phyloP scores from a whole-genome alignment of 495 filamentous ascomycete species.

The Sabuloglossum arenarium region DNA sequence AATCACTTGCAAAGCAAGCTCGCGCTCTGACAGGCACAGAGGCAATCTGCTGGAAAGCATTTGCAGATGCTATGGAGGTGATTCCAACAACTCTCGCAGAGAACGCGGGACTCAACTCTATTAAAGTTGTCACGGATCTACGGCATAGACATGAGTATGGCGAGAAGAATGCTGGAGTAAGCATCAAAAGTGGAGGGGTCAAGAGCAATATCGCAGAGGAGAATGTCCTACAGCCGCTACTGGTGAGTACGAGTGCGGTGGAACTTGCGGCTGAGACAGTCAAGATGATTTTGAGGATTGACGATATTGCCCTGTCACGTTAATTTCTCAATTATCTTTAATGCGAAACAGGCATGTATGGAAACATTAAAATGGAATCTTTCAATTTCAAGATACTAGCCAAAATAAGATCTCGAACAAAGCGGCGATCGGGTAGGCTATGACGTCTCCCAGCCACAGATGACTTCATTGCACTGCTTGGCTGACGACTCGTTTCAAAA shows the following conservation, averaged over 20 bases:
- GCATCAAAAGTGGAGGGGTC: conserved; percentile 90
- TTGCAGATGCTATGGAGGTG: conserved; percentile 93
- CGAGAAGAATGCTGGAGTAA: conserved; percentile 88
- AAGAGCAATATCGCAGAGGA: conserved; percentile 89
- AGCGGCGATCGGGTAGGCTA: no score
- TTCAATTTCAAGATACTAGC: not conserved
- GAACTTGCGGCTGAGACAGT: conserved; percentile 94
- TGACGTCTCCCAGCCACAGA: no score
- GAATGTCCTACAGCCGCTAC: conserved; percentile 87
- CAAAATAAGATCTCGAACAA: no score
- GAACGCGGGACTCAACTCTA: conserved; percentile 91
- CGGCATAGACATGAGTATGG: conserved; percentile 83
- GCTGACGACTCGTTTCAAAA: not conserved
- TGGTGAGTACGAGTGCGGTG: conserved; percentile 93
- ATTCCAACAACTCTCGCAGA: conserved; percentile 93
- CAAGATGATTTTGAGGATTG: conserved; percentile 96
- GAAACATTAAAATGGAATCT: not conserved
- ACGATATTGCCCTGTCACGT: conserved; percentile 65
- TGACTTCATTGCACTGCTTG: conserved; percentile 1
- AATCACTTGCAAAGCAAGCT: conserved; percentile 58
- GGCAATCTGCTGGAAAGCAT: conserved; percentile 95
- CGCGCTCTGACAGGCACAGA: conserved; percentile 74
- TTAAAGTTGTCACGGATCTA: conserved; percentile 96
- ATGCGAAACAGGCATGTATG: not conserved
- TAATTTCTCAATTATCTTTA: conserved; percentile 11